Conservation (phyloP, 768 basidiomycete genomes). For the Thelephora ganbajun region DNA sequence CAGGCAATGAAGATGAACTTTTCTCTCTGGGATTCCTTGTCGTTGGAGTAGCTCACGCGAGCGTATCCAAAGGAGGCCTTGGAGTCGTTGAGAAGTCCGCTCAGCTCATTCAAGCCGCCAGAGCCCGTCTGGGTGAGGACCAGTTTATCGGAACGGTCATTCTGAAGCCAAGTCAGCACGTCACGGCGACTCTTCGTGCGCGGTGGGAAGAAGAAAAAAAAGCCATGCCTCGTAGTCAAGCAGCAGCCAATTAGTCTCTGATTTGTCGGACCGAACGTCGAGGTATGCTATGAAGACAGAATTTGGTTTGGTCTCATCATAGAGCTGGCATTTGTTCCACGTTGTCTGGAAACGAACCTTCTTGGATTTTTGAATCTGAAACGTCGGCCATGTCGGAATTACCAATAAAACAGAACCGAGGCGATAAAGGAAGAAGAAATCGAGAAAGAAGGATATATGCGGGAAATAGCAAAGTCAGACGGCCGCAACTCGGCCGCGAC, state of each 20-base stretch:
- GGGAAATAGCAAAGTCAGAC: not conserved
- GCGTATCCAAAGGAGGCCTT: conserved; percentile 79
- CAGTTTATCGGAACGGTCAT: conserved; percentile 73
- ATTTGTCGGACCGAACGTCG: conserved; percentile 76
- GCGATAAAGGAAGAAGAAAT: not conserved
- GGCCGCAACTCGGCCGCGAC: not conserved
- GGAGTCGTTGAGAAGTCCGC: conserved; percentile 50
- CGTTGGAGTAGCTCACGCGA: conserved; percentile 73
- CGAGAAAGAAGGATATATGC: not conserved
- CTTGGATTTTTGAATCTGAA: conserved; percentile 53
- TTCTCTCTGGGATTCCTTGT: conserved; percentile 76
- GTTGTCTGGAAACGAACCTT: conserved; percentile 35
- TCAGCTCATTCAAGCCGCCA: conserved; percentile 69
- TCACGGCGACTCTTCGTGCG: not conserved
- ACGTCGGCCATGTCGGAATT: conserved; percentile 59
- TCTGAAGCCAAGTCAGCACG: conserved; percentile 17
- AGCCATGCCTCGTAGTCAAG: conserved; percentile 69
- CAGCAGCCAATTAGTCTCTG: conserved; percentile 81
- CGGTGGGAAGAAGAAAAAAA: not conserved
- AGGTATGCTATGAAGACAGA: conserved; percentile 49
- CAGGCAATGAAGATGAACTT: conserved; percentile 81
- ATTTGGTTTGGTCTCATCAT: conserved; percentile 10
- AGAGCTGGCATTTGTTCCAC: conserved; percentile 15
- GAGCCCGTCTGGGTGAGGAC: conserved; percentile 64
- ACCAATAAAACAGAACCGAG: not conserved